Evolutionary conservation across 2,329 filamentous ascomycete species (phyloP).

Genomic region (Colletotrichum chrysophilum): DNA sequence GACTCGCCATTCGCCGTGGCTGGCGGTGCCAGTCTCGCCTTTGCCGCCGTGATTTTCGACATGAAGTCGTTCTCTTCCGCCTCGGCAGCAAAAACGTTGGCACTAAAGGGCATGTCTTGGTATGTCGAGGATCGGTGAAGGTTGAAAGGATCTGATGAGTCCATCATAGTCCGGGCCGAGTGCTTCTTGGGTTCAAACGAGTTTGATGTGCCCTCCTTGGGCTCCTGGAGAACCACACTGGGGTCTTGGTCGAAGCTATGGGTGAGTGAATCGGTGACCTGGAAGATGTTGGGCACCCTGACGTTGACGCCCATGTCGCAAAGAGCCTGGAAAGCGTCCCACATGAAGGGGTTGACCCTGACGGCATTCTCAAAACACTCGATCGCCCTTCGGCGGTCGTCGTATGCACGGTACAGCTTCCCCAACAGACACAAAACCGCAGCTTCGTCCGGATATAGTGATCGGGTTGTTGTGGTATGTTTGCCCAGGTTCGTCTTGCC

Average conservation of each 20-base stretch:
- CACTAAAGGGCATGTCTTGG: slow-evolving; percentile 42
- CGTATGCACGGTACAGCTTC: slow-evolving; percentile 84
- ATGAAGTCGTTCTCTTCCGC: slow-evolving; percentile 59
- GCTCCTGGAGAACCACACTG: slow-evolving; percentile 36
- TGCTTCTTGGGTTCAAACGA: slow-evolving; percentile 49
- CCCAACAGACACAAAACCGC: slow-evolving; percentile 84
- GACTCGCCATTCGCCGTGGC: slow-evolving; percentile 42
- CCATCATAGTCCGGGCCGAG: slow-evolving; percentile 39
- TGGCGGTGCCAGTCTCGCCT: slow-evolving; percentile 47
- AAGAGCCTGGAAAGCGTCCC: slow-evolving; percentile 91
- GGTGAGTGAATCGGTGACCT: slow-evolving; percentile 62
- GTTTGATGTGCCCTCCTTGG: slow-evolving; percentile 39
- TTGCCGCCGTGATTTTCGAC: slow-evolving; percentile 59
- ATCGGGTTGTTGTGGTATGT: slow-evolving; percentile 78
- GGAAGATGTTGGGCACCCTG: slow-evolving; percentile 86
- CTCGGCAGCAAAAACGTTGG: slow-evolving; percentile 45
- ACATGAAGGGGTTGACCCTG: slow-evolving; percentile 93
- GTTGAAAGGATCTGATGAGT: slow-evolving; percentile 57
- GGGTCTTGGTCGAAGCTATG: slow-evolving; percentile 50
- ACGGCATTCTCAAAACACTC: slow-evolving; percentile 87
- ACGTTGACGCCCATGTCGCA: slow-evolving; percentile 88
- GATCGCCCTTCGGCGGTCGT: slow-evolving; percentile 83
- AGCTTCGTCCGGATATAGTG: slow-evolving; percentile 81
- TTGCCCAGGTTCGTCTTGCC: slow-evolving; percentile 80
- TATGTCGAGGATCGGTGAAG: slow-evolving; percentile 44